Evolutionary conservation across 352 stramenopile genomes (phyloP), one percentile per base, ranked within the genome.

Genomic region (Lagenidium giganteum): DNA sequence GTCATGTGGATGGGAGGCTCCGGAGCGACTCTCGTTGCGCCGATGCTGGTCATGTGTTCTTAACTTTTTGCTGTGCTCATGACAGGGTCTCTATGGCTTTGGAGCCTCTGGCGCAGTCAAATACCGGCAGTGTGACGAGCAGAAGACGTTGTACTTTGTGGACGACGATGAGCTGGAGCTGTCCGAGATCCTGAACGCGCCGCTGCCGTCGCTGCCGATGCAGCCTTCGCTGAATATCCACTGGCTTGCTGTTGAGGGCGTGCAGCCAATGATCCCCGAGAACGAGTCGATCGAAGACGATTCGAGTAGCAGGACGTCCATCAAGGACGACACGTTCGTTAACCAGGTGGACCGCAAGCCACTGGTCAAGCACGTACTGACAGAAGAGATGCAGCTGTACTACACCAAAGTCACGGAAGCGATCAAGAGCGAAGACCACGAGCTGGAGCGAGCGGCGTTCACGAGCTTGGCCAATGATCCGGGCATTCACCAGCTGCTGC

Each of bases 301-400:
- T 42, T 76, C 72, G 31, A 85, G 61, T 27, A 70, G 67, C 29
- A 68, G 67, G 33, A 91, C 75, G 42, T 71, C 59, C 33, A 90
- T 88, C 58, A 80, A 85, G 50, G 75, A 90, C 61, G 73, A 87
- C n/a, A 53, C 65, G 17, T 88, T 87, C 45, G 59, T 83, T 16
- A 67, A 61, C 50, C 64, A 68, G 32, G 71, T 87, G 23, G 75
- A 87, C 51, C 67, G 77, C 42, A 89, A 90, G 47, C 81, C 71
- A 14, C 67, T 86, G 11, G 78, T 89, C 23, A 93, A 93, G 55
- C 81, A 93, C 64, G 77, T 92, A 43, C 60, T 95, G 27, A 91
- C 83, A 4, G 76, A 93, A 35, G 84, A 95, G 59, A 91, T 95
- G 74, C 83, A 94, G 47, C 51, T 94, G 5, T 95, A 93, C 63